A percentile compares a stretch with the other conserved stretches of the same genome.
Conservation (phyloP, 495 filamentous ascomycete genomes). For the Xylaria nigripes region DNA sequence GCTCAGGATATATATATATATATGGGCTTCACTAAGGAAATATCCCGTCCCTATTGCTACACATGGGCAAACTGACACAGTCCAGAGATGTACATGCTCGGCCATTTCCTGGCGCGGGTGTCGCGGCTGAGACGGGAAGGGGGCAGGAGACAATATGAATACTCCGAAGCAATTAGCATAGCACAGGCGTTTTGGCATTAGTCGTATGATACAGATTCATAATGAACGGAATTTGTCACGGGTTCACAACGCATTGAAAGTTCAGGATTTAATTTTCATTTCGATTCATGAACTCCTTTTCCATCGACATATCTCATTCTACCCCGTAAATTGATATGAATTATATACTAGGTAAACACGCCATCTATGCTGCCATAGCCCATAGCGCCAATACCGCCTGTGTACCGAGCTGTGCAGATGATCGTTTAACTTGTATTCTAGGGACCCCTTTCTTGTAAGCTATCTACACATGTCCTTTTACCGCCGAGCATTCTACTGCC, state of each 20-base stretch:
- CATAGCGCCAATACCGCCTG: too few relatives aligned
- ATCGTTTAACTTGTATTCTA: neutral
- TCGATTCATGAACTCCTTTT: neutral
- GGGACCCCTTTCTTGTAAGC: neutral
- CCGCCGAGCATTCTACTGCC: conserved; percentile 48
- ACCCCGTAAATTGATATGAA: neutral
- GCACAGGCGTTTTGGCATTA: conserved; percentile 7
- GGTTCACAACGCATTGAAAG: neutral
- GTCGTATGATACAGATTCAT: conserved; percentile 9
- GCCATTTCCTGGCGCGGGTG: too few relatives aligned
- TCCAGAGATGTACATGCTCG: too few relatives aligned
- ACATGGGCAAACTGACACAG: too few relatives aligned
- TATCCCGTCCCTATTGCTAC: too few relatives aligned
- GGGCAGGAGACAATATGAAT: neutral
- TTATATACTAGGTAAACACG: neutral
- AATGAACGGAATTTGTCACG: neutral
- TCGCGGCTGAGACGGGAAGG: neutral
- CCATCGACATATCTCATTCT: neutral
- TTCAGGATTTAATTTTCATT: neutral
- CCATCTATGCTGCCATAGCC: too few relatives aligned
- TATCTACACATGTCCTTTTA: neutral
- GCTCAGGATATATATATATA: too few relatives aligned
- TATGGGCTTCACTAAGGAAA: too few relatives aligned
- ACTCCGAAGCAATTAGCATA: conserved; percentile 8
- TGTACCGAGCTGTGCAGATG: neutral